Percentiles rank a stretch among this genome's conserved stretches.
Conservation (phyloP, 345 rosid species). For the Populus pruinosa region DNA sequence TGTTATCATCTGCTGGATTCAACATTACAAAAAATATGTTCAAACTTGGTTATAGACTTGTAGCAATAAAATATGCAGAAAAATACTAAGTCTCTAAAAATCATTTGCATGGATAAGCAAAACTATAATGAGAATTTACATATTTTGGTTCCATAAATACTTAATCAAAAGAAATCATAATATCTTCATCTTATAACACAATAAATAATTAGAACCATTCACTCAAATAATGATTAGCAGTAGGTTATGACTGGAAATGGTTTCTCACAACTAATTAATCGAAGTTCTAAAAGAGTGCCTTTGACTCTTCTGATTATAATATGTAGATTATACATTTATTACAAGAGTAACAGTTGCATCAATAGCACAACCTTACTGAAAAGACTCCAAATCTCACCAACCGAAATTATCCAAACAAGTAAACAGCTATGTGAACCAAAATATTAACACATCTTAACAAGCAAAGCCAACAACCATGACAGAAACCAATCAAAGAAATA, state of each 20-base stretch:
- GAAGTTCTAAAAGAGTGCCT: not conserved
- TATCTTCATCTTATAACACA: not conserved
- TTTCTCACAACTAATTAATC: not conserved
- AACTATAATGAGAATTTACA: not conserved
- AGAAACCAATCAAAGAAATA: not conserved
- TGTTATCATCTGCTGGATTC: conserved; percentile 1
- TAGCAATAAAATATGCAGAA: not conserved
- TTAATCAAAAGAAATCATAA: not conserved
- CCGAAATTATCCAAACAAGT: not conserved
- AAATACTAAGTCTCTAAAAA: not conserved
- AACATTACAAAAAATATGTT: not conserved
- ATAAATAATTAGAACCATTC: not conserved
- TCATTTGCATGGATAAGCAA: not conserved
- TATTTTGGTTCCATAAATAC: not conserved
- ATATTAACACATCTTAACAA: not conserved
- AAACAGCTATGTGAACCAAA: not conserved
- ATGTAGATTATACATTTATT: not conserved
- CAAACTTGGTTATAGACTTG: not conserved
- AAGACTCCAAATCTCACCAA: not conserved
- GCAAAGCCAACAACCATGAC: not conserved
- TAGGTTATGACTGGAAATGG: not conserved
- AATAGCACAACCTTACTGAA: not conserved
- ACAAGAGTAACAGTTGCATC: not conserved
- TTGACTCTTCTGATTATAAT: not conserved
- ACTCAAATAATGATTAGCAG: not conserved